These are phyloP conservation scores for Russula olivacea DNA, from an alignment of 768 basidiomycete genomes.

Conservation along the genomic window DNA sequence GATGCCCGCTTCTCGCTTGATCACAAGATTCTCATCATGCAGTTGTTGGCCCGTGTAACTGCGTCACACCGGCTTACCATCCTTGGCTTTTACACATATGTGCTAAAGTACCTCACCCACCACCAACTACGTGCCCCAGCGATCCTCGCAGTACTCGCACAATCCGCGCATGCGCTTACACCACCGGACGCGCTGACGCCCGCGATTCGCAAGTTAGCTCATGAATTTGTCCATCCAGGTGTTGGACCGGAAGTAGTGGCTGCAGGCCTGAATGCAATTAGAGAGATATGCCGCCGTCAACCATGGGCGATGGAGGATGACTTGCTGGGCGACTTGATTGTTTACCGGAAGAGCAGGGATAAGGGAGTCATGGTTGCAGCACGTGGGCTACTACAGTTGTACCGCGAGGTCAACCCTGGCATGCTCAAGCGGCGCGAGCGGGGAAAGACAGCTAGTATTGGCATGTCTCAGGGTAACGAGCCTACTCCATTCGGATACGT, in stretches of 20 bases:
- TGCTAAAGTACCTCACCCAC: constrained; percentile 88
- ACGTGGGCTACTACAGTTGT: constrained; percentile 80
- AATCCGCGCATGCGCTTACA: constrained; percentile 91
- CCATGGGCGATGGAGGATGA: constrained; percentile 98
- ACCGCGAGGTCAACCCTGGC: constrained; percentile 92
- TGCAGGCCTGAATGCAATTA: constrained; percentile 92
- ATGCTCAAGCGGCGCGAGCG: constrained; percentile 86
- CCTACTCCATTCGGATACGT: constrained; percentile 81
- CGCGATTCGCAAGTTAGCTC: constrained; percentile 83
- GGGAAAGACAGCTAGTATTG: constrained; percentile 88
- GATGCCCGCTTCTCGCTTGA: constrained; percentile 96
- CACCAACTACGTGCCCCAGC: constrained; percentile 89
- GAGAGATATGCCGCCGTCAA: constrained; percentile 91
- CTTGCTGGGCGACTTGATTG: constrained; percentile 83
- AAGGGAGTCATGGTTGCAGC: constrained; percentile 90
- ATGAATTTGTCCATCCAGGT: constrained; percentile 96
- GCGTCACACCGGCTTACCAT: constrained; percentile 89
- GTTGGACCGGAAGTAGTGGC: constrained; percentile 93
- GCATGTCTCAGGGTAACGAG: constrained; percentile 52
- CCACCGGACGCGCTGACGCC: constrained; percentile 90
- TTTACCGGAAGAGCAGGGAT: constrained; percentile 92
- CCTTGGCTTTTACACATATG: constrained; percentile 92
- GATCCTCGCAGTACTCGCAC: constrained; percentile 90
- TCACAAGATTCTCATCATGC: constrained; percentile 96
- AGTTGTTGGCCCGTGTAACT: constrained; percentile 91